Conservation (phyloP, 1,139 yeast species). For the Diutina ranongensis region DNA sequence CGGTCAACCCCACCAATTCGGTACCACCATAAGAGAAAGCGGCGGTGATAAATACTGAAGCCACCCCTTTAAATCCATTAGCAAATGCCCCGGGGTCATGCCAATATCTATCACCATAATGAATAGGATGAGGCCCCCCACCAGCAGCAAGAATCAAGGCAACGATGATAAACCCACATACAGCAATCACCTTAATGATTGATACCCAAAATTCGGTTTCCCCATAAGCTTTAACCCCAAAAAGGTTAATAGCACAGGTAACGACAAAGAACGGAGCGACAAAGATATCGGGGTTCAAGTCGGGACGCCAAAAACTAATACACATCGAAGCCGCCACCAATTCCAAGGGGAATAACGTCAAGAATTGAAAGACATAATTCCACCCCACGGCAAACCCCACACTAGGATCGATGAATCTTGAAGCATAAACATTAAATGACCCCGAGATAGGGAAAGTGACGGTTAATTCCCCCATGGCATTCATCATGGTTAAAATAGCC, state of each 20-base stretch:
- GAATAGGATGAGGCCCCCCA: constrained; percentile 21
- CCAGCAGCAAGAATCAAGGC: constrained; percentile 32
- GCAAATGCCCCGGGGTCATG: constrained; percentile 24
- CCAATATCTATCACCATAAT: constrained; percentile 15
- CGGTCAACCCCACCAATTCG: constrained; percentile 53
- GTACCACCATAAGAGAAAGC: constrained; percentile 62
- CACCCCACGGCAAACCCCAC: constrained; percentile 51
- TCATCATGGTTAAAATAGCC: constrained; percentile 48
- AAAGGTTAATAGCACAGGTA: constrained; percentile 26
- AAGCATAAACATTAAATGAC: constrained; percentile 49
- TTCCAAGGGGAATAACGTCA: constrained; percentile 50
- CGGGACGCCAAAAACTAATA: constrained; percentile 31
- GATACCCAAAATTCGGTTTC: constrained; percentile 62
- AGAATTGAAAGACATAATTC: constrained; percentile 59
- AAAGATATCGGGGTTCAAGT: constrained; percentile 32
- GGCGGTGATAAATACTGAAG: constrained; percentile 41
- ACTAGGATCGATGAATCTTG: constrained; percentile 49
- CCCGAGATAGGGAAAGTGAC: constrained; percentile 53
- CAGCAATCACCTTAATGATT: constrained; percentile 41
- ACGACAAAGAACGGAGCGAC: constrained; percentile 29
- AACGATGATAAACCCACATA: constrained; percentile 29
- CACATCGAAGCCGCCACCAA: constrained; percentile 50
- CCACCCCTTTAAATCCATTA: constrained; percentile 33
- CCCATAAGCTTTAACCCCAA: constrained; percentile 50
- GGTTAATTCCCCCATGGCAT: constrained; percentile 55